Evolutionary conservation across 2,329 filamentous ascomycete species (phyloP).

Genomic region (Pseudogymnoascus sp.): DNA sequence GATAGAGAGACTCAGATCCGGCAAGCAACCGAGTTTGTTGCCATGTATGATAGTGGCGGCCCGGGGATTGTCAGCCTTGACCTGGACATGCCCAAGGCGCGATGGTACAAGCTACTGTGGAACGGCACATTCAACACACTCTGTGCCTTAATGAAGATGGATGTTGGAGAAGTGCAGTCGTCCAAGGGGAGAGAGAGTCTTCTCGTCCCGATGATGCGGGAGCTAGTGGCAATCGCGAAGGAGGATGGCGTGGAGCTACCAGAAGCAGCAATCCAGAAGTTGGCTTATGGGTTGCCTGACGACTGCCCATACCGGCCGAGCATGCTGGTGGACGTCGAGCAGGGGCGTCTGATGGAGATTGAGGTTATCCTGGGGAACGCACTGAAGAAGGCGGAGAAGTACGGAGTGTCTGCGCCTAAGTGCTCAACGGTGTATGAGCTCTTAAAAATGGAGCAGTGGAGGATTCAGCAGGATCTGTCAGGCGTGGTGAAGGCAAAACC

Average conservation of each 20-base stretch:
- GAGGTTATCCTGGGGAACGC: constrained; percentile 52
- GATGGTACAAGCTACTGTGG: constrained; percentile 25
- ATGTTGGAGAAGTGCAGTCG: constrained; percentile 16
- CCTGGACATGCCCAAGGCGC: constrained; percentile 18
- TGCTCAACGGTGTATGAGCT: constrained; percentile 49
- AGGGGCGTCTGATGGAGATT: constrained; percentile 45
- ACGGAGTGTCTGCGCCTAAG: constrained; percentile 46
- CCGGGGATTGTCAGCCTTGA: constrained; percentile 20
- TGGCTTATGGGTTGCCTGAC: constrained; percentile 3
- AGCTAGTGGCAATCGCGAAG: constrained; percentile 21
- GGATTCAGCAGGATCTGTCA: constrained; percentile 18
- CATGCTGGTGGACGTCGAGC: constrained; percentile 49
- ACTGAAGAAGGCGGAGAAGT: constrained; percentile 42
- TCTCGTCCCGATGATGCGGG: constrained; percentile 24
- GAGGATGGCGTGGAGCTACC: constrained; percentile 19
- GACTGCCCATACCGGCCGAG: constrained; percentile 25
- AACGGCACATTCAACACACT: constrained; percentile 22
- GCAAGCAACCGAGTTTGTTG: constrained; percentile 19
- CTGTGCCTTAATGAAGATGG: constrained; percentile 19
- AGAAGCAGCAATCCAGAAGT: constrained; percentile 16
- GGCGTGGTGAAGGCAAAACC: constrained; percentile 1
- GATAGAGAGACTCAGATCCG: constrained; percentile 9
- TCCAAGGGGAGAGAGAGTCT: constrained; percentile 24
- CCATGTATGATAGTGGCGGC: constrained; percentile 20
- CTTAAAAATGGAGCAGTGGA: constrained; percentile 44